A percentile compares a stretch with the other conserved stretches of the same genome.
Conservation (phyloP, 2,329 filamentous ascomycete species). For the Colletotrichum siamense region DNA sequence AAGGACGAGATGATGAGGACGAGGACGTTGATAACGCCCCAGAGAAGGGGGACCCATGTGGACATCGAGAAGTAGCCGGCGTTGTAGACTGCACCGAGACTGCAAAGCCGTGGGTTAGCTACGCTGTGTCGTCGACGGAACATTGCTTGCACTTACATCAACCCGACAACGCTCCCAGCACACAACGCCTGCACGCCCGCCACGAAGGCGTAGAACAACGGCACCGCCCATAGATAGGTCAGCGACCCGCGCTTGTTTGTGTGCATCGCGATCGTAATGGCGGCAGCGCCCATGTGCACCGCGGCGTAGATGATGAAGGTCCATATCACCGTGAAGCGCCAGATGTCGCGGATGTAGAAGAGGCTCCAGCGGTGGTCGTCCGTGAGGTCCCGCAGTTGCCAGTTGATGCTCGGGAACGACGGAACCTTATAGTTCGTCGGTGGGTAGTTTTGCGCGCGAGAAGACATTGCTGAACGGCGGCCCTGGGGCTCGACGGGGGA, state of each 20-base stretch:
- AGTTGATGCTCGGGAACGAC: constrained; percentile 82
- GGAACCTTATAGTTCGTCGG: constrained; percentile 68
- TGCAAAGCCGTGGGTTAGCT: constrained; percentile 37
- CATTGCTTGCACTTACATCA: constrained; percentile 64
- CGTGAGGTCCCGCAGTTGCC: constrained; percentile 60
- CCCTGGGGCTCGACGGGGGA: background rate
- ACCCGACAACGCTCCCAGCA: constrained; percentile 80
- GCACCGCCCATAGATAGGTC: constrained; percentile 74
- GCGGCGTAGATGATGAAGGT: constrained; percentile 79
- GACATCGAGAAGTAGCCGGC: constrained; percentile 89
- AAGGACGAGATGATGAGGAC: constrained; percentile 87
- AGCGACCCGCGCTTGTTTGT: constrained; percentile 60
- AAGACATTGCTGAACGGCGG: background rate
- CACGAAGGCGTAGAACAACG: constrained; percentile 72
- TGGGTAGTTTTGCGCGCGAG: constrained; percentile 32
- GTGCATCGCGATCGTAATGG: constrained; percentile 77
- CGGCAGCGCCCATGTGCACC: constrained; percentile 75
- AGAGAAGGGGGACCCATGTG: constrained; percentile 91
- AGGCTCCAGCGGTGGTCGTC: constrained; percentile 60
- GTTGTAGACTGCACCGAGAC: constrained; percentile 80
- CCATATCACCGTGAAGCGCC: constrained; percentile 88
- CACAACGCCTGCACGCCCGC: constrained; percentile 79
- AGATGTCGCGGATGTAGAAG: constrained; percentile 78
- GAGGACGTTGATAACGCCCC: constrained; percentile 84
- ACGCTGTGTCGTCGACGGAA: background rate